These are phyloP conservation scores for Nothopassalora personata DNA, from an alignment of 2,329 filamentous ascomycete species.

Conservation along the genomic window DNA sequence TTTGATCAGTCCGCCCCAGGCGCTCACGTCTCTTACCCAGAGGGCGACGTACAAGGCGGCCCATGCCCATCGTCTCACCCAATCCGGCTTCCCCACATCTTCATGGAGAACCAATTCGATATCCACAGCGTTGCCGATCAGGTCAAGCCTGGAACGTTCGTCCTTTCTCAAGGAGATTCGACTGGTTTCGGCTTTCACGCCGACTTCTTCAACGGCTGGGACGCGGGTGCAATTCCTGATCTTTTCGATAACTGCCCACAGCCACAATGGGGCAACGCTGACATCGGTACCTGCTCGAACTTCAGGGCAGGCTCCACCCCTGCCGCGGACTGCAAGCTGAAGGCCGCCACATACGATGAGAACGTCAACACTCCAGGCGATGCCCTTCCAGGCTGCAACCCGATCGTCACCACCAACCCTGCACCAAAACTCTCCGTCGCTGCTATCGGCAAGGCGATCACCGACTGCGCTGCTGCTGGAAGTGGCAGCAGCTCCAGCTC, in stretches of 20 bases:
- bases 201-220: slow-evolving; percentile 50
- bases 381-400: slow-evolving; percentile 53
- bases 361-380: slow-evolving; percentile 40
- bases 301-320: slow-evolving; percentile 22
- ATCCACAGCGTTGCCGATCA: slow-evolving; percentile 32
- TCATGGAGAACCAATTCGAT: slow-evolving; percentile 41
- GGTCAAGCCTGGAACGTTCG: slow-evolving; percentile 37
- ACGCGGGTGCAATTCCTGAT: slow-evolving; percentile 55
- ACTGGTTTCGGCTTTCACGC: slow-evolving; percentile 51
- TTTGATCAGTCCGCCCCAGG: slow-evolving; percentile 33
- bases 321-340: slow-evolving; percentile 44
- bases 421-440: slow-evolving; percentile 19
- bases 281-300: slow-evolving; percentile 54
- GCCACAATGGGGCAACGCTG: slow-evolving; percentile 56
- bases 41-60: slow-evolving; percentile 41
- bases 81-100: slow-evolving; percentile 53
- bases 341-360: slow-evolving; percentile 40
- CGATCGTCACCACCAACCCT: slow-evolving; percentile 44
- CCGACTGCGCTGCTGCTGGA: slow-evolving; percentile 11
- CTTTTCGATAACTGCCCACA: slow-evolving; percentile 64
- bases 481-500: slow-evolving; percentile 3
- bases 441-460: slow-evolving; percentile 16
- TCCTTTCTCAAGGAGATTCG: slow-evolving; percentile 44
- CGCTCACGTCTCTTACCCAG: slow-evolving; percentile 61
- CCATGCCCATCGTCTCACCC: slow-evolving; percentile 51